These are phyloP conservation scores for Boletus tomentosulus DNA, from an alignment of 768 basidiomycete genomes.

Conservation along the genomic window DNA sequence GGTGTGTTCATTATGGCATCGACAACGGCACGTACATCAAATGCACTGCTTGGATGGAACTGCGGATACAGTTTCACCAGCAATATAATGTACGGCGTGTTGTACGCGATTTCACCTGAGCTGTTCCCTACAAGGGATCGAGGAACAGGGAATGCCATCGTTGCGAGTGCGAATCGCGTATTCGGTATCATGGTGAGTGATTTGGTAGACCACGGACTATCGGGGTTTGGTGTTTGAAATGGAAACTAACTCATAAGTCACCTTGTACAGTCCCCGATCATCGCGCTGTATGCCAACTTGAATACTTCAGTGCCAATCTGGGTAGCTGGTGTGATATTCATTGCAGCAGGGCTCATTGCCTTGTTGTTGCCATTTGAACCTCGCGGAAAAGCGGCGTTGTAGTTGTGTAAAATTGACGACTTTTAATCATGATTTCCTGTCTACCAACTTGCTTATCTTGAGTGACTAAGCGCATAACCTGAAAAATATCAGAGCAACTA, in stretches of 20 bases:
- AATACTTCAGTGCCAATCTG: constrained; percentile 51
- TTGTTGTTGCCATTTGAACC: constrained; percentile 55
- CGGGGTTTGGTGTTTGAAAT: not conserved
- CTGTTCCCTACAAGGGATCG: constrained; percentile 51
- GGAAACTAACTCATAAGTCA: not conserved
- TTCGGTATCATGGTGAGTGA: constrained; percentile 54
- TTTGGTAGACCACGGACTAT: not conserved
- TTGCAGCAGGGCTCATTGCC: constrained; percentile 45
- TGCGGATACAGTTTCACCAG: constrained; percentile 54
- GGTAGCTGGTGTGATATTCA: constrained; percentile 49
- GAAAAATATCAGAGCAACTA: not conserved
- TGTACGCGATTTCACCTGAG: constrained; percentile 44
- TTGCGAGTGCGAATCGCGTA: constrained; percentile 48
- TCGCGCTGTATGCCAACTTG: constrained; percentile 47
- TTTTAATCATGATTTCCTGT: not conserved
- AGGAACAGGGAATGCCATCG: constrained; percentile 55
- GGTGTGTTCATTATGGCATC: constrained; percentile 55
- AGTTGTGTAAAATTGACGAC: not conserved
- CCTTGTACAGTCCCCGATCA: constrained; percentile 40
- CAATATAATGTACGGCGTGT: constrained; percentile 54
- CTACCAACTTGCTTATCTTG: constrained; percentile 17
- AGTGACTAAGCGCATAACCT: constrained; percentile 15
- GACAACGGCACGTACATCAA: constrained; percentile 52
- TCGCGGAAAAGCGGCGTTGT: constrained; percentile 51
- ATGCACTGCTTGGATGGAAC: constrained; percentile 54